Evolutionary conservation across 352 stramenopile species (phyloP).

Genomic region (Globisporangium perplexum): DNA sequence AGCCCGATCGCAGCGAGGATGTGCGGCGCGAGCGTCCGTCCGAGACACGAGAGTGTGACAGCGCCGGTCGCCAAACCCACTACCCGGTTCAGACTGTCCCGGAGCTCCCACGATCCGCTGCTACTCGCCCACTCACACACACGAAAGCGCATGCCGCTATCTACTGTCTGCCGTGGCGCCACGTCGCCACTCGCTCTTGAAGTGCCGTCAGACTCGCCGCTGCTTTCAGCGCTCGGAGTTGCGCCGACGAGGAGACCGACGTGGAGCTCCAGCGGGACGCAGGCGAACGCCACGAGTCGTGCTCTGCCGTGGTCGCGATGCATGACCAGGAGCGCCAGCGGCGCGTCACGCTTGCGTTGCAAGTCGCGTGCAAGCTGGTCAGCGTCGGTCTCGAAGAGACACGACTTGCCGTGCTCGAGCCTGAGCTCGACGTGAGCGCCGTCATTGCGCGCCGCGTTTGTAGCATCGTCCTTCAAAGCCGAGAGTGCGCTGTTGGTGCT

Average conservation of each 20-base stretch:
- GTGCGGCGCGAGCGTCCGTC: conserved; percentile 29
- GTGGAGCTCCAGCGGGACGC: conserved; percentile 24
- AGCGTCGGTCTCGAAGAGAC: conserved; percentile 38
- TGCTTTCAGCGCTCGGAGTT: neutral
- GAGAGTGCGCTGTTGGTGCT: neutral
- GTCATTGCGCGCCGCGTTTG: too few relatives aligned
- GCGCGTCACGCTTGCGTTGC: conserved; percentile 15
- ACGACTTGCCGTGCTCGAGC: conserved; percentile 36
- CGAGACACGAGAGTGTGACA: conserved; percentile 42
- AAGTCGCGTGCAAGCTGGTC: conserved; percentile 21
- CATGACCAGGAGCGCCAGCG: conserved; percentile 33
- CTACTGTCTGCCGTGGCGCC: neutral
- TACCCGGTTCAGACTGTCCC: conserved; percentile 18
- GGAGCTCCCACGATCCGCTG: conserved; percentile 28
- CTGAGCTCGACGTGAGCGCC: conserved; percentile 5
- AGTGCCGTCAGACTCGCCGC: neutral
- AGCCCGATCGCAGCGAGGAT: conserved; percentile 25
- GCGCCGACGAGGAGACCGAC: conserved; percentile 8
- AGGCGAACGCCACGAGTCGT: conserved; percentile 28
- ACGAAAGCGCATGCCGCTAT: conserved; percentile 12
- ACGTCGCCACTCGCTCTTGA: neutral
- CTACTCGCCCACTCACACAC: conserved; percentile 40
- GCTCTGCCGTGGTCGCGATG: conserved; percentile 23
- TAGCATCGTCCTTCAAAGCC: too few relatives aligned
- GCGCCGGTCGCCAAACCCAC: conserved; percentile 20